Percentiles rank a stretch among this genome's conserved stretches.
phyloP scores from a whole-genome alignment of 441 rosid species.

The Brassica hybrid region DNA sequence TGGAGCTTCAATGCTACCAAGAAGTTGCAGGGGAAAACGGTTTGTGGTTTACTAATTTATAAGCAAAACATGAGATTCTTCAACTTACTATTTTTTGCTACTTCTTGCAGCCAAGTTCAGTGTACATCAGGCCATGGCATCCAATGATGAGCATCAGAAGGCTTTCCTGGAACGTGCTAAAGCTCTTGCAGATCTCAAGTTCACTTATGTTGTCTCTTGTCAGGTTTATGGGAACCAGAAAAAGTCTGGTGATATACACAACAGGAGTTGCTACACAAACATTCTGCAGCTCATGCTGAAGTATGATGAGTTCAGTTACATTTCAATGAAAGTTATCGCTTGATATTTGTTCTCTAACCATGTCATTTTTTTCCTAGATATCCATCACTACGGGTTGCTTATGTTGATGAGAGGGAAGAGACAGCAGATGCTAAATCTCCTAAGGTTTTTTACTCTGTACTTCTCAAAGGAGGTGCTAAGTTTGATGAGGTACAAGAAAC shows the following conservation, averaged over 20 bases:
- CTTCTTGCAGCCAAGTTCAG: conserved; percentile 51
- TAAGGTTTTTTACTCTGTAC: conserved; percentile 80
- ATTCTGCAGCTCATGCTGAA: conserved; percentile 85
- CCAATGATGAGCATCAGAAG: conserved; percentile 42
- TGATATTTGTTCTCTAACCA: conserved; percentile 45
- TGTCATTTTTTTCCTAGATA: conserved; percentile 53
- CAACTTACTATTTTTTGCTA: conserved; percentile 10
- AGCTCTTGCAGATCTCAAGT: conserved; percentile 90
- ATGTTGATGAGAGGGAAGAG: conserved; percentile 87
- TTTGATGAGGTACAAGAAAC: conserved; percentile 69
- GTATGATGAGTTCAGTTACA: conserved; percentile 17
- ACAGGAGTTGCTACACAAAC: conserved; percentile 76
- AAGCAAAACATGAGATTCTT: conserved; percentile 7
- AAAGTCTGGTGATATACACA: conserved; percentile 62
- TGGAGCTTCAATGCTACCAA: conserved; percentile 81
- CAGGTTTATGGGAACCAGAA: conserved; percentile 86
- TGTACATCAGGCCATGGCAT: conserved; percentile 52
- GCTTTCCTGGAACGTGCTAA: conserved; percentile 52
- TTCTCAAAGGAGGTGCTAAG: conserved; percentile 83
- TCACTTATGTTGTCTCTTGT: conserved; percentile 98
- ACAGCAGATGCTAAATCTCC: conserved; percentile 58
- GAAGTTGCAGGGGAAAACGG: conserved; percentile 75
- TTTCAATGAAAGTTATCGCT: not conserved
- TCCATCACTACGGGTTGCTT: conserved; percentile 91
- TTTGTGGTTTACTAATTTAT: conserved; percentile 46